Base-by-base conservation (phyloP, 1,139 yeast species). In the Candida smagusa region DNA sequence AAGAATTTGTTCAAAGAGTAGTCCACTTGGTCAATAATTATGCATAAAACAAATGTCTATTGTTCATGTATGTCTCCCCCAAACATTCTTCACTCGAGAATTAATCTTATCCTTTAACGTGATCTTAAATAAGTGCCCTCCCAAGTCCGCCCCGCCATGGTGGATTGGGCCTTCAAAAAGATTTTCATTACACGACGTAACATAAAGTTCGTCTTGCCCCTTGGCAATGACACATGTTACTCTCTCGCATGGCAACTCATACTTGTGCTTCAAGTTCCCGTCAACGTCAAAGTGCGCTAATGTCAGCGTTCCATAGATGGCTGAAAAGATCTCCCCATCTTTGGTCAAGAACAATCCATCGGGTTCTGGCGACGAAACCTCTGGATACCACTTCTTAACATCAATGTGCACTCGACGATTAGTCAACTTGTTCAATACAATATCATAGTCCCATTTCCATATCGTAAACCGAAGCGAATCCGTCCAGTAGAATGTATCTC, bases 321-420 rank as follows among this genome's bases (percentile, higher is more conserved):
- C 85, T 2, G 81, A 65, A 63, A 77, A 86, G 28, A 90, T 57
- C 40, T 78, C 71, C n/a, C 82, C 85, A 34, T 77, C 71, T 7
- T 61, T 59, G 35, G 86, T 79, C 45, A 84, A 63, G 13, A 81
- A 70, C 48, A 85, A 69, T 26, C 97, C 97, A 58, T 90, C 97
- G 0, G 97, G 96, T 52, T 79, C 92, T 2, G 83, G 70, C 23
- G 42, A 62, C 45, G 35, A 52, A 41, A 56, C 45, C 1, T 53
- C 59, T 7, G 61, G 56, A 37, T 61, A 61, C 2, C 62, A 45
- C 11, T 65, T 61, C 30, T 59, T 60, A 25, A 74, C 51, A 30
- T 73, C 62, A 32, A 81, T 62, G 46, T 72, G 73, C 16, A 59
- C 54, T 12, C 55, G 42, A 38, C 73, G 71, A 52, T 79, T 72